Base-by-base conservation (phyloP, 768 basidiomycete genomes). In the Sistotremastrum niveocremeum region DNA sequence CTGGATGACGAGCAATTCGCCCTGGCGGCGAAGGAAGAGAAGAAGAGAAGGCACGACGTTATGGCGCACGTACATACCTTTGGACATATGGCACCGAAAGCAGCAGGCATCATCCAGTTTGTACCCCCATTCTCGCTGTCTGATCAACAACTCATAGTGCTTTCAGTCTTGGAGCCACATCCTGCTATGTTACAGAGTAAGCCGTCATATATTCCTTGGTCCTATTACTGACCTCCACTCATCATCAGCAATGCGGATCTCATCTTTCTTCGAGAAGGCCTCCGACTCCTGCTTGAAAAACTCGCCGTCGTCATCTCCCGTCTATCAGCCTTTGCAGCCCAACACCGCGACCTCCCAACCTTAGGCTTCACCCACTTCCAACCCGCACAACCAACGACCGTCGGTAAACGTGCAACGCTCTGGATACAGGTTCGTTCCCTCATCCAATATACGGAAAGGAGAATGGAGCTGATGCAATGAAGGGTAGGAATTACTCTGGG, bases 31-130 rank as follows among this genome's bases (percentile, higher is more conserved):
- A 67, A 74, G 46, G 95, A 99, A 62, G 95, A 99, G 67, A 98
- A 95, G 70, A 95, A 90, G 65, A 69, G 95, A 29, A 74, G 95
- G 8, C 95, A 99, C 66, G 95, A 99, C 64, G 95, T 99, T 39
- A 99, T 99, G 95, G 95, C 95, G 0, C 95, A 99, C 58, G 95
- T 99, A 39, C 90, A 98, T 65, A 95, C 93, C 3, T 99, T 97
- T 60, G 93, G 93, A 4, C 74, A 72, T 39, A 84, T 93, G 44
- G 93, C 93, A 1, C 93, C 93, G 6, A 85, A 87, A 34, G 93
- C 93, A 29, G 91, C 91, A 10, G 88, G 90, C 11, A 94, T 97
- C 57, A 95, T 97, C 53, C 93, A 97, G 86, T 87, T 53, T 49
- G 76, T 68, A 30, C 37, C 28, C 33, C 3, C 41, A 12, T 37